Evolutionary conservation across 352 stramenopile genomes (phyloP).

Genomic region (Saprolegnia diclina): DNA sequence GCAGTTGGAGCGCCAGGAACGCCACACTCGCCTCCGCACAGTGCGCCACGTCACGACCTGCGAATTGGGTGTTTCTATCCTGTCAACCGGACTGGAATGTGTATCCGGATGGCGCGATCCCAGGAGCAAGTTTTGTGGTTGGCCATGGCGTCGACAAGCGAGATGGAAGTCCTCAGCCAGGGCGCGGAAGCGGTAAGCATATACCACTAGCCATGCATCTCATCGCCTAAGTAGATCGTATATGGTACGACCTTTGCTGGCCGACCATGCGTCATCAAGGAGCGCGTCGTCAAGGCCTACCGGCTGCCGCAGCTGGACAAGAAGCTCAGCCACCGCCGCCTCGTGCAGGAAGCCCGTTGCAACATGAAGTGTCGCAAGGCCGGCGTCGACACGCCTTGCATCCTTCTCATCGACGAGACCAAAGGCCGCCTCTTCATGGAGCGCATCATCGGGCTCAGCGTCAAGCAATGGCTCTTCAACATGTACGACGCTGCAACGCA

Average conservation of each 20-base stretch:
- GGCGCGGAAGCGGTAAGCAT: conserved; percentile 64
- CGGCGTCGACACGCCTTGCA: conserved; percentile 60
- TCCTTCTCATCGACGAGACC: conserved; percentile 78
- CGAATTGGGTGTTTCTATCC: too few relatives aligned
- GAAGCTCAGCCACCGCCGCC: conserved; percentile 70
- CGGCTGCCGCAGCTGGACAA: conserved; percentile 66
- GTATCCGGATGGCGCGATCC: neutral
- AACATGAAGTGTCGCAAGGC: conserved; percentile 75
- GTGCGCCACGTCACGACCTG: too few relatives aligned
- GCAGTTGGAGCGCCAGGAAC: neutral
- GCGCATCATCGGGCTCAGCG: conserved; percentile 58
- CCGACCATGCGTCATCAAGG: conserved; percentile 69
- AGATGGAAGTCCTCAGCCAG: conserved; percentile 58
- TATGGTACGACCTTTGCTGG: conserved; percentile 65
- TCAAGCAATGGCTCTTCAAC: conserved; percentile 64
- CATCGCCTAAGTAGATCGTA: conserved; percentile 47
- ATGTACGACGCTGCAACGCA: conserved; percentile 35
- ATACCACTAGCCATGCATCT: neutral
- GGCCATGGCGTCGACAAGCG: neutral
- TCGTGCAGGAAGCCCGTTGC: conserved; percentile 76
- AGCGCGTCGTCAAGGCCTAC: conserved; percentile 79
- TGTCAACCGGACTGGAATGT: neutral
- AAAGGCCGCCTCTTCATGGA: conserved; percentile 61
- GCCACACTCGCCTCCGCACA: neutral
- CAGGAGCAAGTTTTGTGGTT: neutral